Evolutionary conservation across 2,329 filamentous ascomycete genomes (phyloP).

Genomic region (Alternaria brassicicola): DNA sequence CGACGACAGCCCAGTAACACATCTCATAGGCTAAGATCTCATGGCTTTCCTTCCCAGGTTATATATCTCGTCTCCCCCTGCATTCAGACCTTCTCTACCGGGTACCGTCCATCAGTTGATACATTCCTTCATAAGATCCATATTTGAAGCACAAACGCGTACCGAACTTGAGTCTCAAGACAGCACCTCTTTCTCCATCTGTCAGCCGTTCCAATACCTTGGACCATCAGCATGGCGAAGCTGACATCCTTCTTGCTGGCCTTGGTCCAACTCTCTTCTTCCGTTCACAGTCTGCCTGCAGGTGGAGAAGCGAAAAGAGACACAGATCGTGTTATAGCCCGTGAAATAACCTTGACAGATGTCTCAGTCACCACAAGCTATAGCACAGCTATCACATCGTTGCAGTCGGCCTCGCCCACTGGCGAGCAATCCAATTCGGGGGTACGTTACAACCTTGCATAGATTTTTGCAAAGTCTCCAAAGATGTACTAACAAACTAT

Average conservation of each 20-base stretch:
- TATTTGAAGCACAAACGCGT: constrained; percentile 6
- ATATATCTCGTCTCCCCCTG: constrained; percentile 27
- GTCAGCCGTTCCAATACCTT: constrained; percentile 13
- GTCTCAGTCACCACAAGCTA: constrained; percentile 41
- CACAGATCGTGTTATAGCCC: constrained; percentile 19
- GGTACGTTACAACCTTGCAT: constrained; percentile 22
- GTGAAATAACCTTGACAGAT: constrained; percentile 30
- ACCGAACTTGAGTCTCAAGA: constrained; percentile 14
- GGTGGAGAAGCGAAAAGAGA: constrained; percentile 20
- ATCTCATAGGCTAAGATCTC: constrained; percentile 8
- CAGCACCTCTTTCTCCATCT: constrained; percentile 23
- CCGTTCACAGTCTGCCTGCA: constrained; percentile 35
- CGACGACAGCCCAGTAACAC: constrained; percentile 31
- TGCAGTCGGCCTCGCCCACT: constrained; percentile 39
- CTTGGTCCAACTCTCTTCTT: constrained; percentile 26
- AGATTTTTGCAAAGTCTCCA: neutral
- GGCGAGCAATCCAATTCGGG: constrained; percentile 34
- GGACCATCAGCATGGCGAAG: constrained; percentile 31
- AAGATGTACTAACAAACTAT: constrained; percentile 9
- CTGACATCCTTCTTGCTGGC: constrained; percentile 34
- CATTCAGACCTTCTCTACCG: constrained; percentile 23
- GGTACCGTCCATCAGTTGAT: constrained; percentile 36
- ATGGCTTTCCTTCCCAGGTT: constrained; percentile 14
- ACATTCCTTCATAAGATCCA: constrained; percentile 35
- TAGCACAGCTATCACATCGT: constrained; percentile 30